Base-by-base conservation (phyloP, 129 eudicot genomes). In the Smallanthus sonchifolius region DNA sequence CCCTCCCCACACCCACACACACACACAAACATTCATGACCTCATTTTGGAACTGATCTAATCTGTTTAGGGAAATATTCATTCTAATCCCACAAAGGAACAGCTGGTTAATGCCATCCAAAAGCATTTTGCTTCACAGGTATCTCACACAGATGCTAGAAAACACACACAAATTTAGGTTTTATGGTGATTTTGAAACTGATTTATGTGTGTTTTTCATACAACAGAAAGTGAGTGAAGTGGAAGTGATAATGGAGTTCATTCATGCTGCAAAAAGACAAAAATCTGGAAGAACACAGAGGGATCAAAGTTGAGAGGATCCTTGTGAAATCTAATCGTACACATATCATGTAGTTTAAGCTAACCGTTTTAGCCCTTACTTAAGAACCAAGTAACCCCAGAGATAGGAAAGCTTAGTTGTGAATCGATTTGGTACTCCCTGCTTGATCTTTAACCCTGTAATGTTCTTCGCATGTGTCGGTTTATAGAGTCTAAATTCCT, bases 91-190 rank as follows among this genome's bases (percentile, higher is more conserved):
- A 76, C 98, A 8, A 94, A 78, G 80, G 97, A 88, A 64, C 93
- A 94, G 67, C 76, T 94, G 72, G 79, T 90, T 69, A 74, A 73
- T 14, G 86, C 85, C 6, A 85, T 90, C 81, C 91, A 90, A 72
- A 85, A 86, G 83, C 98, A 94, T 87, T 94, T 94, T 81, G 87
- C 96, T 81, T 86, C 93, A 44, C 97, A 90, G 98, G 98, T 94
- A 70, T 59, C 62, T 73, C 65, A 28, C 34, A 54, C 67, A 2
- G 15, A 32, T 9, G 36, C 49, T n/a, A 19, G 38, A 11, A n/a
- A 24, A 56, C n/a, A 40, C 67, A 28, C 60, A 42, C 9, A 8
- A 8, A 6, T 48, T 57, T 48, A 60, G 1, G n/a, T 13, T 20
- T 57, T 28, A 74, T 49, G 49, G 47, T 56, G 30, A 7, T 67